Conservation (phyloP, 345 rosid species). For the Citrus medica region DNA sequence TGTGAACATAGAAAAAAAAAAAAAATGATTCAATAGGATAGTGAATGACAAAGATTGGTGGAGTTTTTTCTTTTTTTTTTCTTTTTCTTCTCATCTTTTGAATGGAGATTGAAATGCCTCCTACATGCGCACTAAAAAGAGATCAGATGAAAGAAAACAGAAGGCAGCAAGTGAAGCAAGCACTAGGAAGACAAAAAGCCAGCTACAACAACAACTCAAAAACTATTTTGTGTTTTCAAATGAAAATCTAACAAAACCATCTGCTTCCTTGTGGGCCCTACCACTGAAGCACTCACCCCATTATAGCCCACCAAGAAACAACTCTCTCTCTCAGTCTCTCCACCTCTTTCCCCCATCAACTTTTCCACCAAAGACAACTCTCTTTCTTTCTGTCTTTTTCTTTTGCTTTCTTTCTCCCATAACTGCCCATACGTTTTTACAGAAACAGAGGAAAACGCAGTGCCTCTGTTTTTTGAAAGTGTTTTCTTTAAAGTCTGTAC, state of each 20-base stretch:
- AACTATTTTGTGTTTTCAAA: not conserved
- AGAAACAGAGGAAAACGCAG: not conserved
- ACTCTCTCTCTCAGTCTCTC: not conserved
- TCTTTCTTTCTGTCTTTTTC: conserved; percentile 5
- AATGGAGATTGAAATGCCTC: conserved; percentile 4
- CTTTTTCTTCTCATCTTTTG: too few species aligned
- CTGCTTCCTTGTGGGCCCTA: conserved; percentile 38
- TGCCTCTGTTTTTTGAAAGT: conserved; percentile 1
- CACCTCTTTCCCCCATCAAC: not conserved
- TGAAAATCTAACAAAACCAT: not conserved
- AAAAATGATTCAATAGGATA: not conserved
- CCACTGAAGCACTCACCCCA: conserved; percentile 45
- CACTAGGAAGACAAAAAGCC: not conserved
- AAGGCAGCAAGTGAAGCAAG: not conserved
- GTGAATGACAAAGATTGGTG: conserved; percentile 13
- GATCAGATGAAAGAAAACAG: not conserved
- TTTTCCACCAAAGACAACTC: conserved; percentile 13
- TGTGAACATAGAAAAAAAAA: not conserved
- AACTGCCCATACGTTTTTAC: not conserved
- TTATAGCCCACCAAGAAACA: conserved; percentile 29
- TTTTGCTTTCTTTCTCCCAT: too few species aligned
- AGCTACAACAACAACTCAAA: too few species aligned
- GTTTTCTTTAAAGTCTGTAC: conserved; percentile 12
- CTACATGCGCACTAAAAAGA: conserved; percentile 28
- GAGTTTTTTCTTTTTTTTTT: not conserved